phyloP scores from a whole-genome alignment of 495 filamentous ascomycete species.

The Xylaria scruposa region DNA sequence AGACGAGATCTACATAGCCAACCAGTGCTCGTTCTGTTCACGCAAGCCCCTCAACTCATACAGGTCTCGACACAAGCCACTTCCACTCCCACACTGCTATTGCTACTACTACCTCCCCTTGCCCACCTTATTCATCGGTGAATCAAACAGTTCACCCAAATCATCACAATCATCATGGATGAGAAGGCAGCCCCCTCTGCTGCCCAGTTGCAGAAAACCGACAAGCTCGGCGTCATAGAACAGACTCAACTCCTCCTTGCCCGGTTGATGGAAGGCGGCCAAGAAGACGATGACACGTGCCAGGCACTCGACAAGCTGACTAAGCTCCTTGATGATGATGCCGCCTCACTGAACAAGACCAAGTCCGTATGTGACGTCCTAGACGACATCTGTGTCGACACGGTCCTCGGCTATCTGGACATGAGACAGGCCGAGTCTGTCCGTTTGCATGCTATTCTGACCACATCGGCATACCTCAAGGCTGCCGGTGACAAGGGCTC shows the following conservation, averaged over 20 bases:
- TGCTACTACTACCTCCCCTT: not conserved
- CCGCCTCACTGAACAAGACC: constrained; percentile 43
- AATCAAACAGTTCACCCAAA: not conserved
- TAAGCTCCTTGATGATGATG: constrained; percentile 55
- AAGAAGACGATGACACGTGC: constrained; percentile 61
- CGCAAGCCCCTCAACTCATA: not conserved
- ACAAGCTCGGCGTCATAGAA: constrained; percentile 43
- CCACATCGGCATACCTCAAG: constrained; percentile 80
- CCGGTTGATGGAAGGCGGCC: constrained; percentile 61
- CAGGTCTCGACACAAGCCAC: not conserved
- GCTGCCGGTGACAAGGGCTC: constrained; percentile 71
- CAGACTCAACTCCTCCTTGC: constrained; percentile 60
- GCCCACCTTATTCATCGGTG: not conserved
- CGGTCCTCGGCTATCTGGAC: constrained; percentile 78
- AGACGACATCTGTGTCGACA: constrained; percentile 79
- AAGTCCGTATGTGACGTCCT: constrained; percentile 67
- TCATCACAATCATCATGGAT: constrained; percentile 31
- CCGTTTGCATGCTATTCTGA: constrained; percentile 75
- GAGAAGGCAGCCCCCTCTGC: constrained; percentile 31
- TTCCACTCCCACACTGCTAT: not conserved
- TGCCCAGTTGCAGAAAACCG: constrained; percentile 33
- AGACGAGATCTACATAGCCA: not conserved
- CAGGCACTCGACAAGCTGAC: constrained; percentile 55
- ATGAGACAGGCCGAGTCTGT: constrained; percentile 71
- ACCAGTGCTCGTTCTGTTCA: not conserved